Base-by-base conservation (phyloP, 768 basidiomycete genomes). In the Atractiella rhizophila region DNA sequence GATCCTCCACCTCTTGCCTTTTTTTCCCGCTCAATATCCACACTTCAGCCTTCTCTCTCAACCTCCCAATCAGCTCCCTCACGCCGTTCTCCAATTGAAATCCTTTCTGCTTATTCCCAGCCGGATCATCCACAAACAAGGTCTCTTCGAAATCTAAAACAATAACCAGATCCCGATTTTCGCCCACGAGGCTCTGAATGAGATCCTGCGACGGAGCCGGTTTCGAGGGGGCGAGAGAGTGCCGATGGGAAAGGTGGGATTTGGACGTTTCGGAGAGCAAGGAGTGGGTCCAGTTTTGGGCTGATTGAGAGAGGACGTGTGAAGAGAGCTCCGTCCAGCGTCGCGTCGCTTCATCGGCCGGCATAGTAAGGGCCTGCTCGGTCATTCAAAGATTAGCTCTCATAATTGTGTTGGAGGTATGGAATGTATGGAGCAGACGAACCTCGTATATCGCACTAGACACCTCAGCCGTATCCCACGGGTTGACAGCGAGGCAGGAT, bases 301-400 rank as follows among this genome's bases (percentile, higher is more conserved):
- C 79, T 0, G 76, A 81, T 55, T 85, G 82, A 0, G 76, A 76
- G 11, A 71, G 70, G 37, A 85, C 81, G 48, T 85, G 81, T 46
- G 68, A 71, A 56, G 83, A 77, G 0, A 85, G 63, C 44, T 85
- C 81, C 65, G 60, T 37, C 80, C 80, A 83, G 4, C 79, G 71
- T 10, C 68, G 68, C 16, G 58, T 54, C 0, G 74, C 74, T 54
- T 83, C 79, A 3, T 72, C 70, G 20, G 73, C 69, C 35, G 59
- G 60, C 79, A 83, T 83, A 0, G 71, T 76, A 24, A 85, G 59
- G 7, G 79, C 81, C 61, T 60, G 39, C 33, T 34, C 30, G 28
- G 36, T 39, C 20, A n/a, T 15, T 46, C 42, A 39, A 40, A 24
- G 28, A 25, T 27, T 5, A 24, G 33, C 23, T 18, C 43, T 23